Percentiles rank a stretch among this genome's conserved stretches.
Evolutionary conservation across 2,329 filamentous ascomycete species (phyloP).

Genomic region (Fusarium virguliforme): DNA sequence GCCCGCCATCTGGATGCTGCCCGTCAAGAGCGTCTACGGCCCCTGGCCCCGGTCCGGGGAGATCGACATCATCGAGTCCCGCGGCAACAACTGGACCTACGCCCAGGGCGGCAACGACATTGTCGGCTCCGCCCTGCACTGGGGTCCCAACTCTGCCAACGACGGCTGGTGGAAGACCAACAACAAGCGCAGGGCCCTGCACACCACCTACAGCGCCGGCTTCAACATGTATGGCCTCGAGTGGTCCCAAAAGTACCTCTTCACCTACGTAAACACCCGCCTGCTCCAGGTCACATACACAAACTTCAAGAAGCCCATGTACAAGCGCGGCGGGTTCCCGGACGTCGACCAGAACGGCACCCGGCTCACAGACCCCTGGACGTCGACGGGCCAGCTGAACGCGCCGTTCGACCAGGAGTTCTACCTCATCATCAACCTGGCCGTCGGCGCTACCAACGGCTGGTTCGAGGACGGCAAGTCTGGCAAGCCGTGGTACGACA

Average conservation of each 20-base stretch:
- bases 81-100: slow-evolving; percentile 87
- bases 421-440: slow-evolving; percentile 83
- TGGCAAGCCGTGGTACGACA: slow-evolving; percentile 86
- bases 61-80: slow-evolving; percentile 86
- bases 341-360: slow-evolving; percentile 76
- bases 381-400: slow-evolving; percentile 70
- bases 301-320: slow-evolving; percentile 79
- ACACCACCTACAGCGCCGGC: slow-evolving; percentile 78
- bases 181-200: slow-evolving; percentile 81
- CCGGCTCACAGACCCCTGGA: slow-evolving; percentile 75
- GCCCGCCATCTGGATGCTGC: slow-evolving; percentile 95
- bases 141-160: slow-evolving; percentile 80
- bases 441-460: slow-evolving; percentile 84
- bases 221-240: slow-evolving; percentile 88
- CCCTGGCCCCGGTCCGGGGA: slow-evolving; percentile 85
- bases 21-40: slow-evolving; percentile 80
- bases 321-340: slow-evolving; percentile 79
- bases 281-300: slow-evolving; percentile 86
- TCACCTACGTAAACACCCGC: slow-evolving; percentile 87
- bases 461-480: slow-evolving; percentile 84
- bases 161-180: slow-evolving; percentile 90
- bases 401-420: slow-evolving; percentile 84
- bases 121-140: slow-evolving; percentile 84
- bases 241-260: slow-evolving; percentile 91
- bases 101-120: slow-evolving; percentile 85